Base-by-base conservation (phyloP, 2,329 filamentous ascomycete genomes). In the Dactylonectria estremocensis region DNA sequence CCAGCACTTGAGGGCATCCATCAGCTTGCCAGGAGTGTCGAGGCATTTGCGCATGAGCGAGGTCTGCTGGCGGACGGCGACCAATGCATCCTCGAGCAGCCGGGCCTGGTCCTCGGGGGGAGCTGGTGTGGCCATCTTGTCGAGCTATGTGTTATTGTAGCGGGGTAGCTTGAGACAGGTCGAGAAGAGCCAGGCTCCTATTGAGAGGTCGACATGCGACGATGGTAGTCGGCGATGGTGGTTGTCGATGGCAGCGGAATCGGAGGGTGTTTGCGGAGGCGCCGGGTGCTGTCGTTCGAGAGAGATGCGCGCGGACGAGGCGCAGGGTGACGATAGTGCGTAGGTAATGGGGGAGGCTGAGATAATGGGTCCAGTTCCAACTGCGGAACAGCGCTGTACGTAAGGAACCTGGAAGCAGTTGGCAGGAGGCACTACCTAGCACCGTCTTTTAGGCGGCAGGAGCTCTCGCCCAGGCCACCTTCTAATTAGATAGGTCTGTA, bases 1-100 rank as follows among this genome's bases (percentile, higher is more conserved):
- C 96, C 95, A 97, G 93, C 95, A 98, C 86, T 99, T 99, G 78
- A 99, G 90, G 77, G 96, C 96, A 87, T 99, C 96, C 96, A 99
- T 99, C 73, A 99, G 91, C 89, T 99, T 99, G 72, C 96, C 95
- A 7, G 96, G 95, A 10, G 94, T 97, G 81, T 99, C 97, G 69
- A 99, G 89, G 78, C 95, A 98, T 86, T 97, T 95, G 85, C 95
- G 95, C 96, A 99, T 99, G 80, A 97, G 89, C 78, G 91, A 90
- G 67, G 95, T 96, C 89, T 99, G 97, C 85, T 98, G 95, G 84
- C 95, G 94, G 83, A 99, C 97, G 59, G 97, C 95, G 69, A 93
- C 90, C 83, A 98, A 87, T 78, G 97, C 96, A 92, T 99, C 96
- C 85, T 99, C 96, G 76, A 99, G 92, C 85, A 99, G 90, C 78